A percentile compares a stretch with the other conserved stretches of the same genome.
These are phyloP conservation scores for Acer yangbiense DNA, from an alignment of 345 rosid genomes.

Conservation along the genomic window DNA sequence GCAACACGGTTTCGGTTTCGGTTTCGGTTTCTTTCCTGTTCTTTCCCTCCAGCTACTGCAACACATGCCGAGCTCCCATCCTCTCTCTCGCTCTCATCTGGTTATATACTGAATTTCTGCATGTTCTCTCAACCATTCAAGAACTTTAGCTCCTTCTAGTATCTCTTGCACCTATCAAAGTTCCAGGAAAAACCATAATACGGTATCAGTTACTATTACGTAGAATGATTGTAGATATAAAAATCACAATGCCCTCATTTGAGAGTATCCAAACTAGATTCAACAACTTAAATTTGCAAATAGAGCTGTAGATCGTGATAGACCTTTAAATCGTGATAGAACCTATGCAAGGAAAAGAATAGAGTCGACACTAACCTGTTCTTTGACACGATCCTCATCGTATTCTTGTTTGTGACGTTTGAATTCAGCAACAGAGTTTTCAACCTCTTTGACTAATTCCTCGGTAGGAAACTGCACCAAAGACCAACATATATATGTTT, in stretches of 20 bases:
- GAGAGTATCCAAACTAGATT: neutral
- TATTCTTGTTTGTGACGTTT: conserved; percentile 80
- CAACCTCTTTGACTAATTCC: conserved; percentile 78
- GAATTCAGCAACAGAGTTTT: conserved; percentile 73
- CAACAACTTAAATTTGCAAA: neutral
- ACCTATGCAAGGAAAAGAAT: neutral
- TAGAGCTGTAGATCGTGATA: neutral
- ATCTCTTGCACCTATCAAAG: conserved; percentile 76
- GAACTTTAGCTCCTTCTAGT: conserved; percentile 93
- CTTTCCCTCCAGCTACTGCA: neutral
- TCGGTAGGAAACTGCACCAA: conserved; percentile 68
- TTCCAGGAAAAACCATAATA: neutral
- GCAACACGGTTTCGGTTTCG: neutral
- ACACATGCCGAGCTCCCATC: neutral
- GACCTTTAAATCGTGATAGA: no score
- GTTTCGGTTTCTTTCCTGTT: no score
- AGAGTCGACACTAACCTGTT: conserved; percentile 57
- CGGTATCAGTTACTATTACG: neutral
- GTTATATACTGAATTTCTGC: conserved; percentile 70
- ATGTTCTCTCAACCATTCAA: conserved; percentile 86
- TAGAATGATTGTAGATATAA: neutral
- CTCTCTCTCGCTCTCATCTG: conserved; percentile 39
- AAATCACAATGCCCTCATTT: neutral
- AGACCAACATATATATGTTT: neutral
- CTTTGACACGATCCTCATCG: conserved; percentile 73